These are phyloP conservation scores for Candida montana DNA, from an alignment of 805 yeast genomes.

Conservation along the genomic window DNA sequence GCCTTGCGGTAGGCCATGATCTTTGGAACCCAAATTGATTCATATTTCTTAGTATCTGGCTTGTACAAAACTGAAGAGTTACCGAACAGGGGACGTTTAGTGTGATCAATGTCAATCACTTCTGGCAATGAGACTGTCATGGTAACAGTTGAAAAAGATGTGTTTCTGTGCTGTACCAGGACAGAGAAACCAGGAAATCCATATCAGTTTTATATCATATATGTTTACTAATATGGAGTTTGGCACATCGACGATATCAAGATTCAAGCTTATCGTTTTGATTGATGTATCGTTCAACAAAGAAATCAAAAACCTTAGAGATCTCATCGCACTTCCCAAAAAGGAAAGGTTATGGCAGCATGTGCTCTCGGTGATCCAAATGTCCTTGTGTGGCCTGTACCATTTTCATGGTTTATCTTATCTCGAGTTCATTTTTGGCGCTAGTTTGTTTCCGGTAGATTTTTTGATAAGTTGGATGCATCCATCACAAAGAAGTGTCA, in stretches of 20 bases:
- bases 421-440: not conserved
- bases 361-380: too few species aligned
- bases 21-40: conserved; percentile 22
- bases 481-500: too few species aligned
- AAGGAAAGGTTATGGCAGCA: not conserved
- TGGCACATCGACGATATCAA: too few species aligned
- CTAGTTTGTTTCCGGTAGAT: not conserved
- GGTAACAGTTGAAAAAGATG: not conserved
- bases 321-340: not conserved
- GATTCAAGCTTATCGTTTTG: too few species aligned
- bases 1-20: conserved; percentile 21
- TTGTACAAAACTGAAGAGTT: conserved; percentile 6
- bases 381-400: too few species aligned
- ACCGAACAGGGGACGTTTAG: conserved; percentile 13
- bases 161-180: too few species aligned
- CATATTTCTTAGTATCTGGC: conserved; percentile 16
- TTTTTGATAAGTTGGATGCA: not conserved
- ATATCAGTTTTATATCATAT: too few species aligned
- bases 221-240: not conserved
- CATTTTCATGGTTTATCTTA: not conserved
- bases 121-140: conserved; percentile 6
- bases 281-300: not conserved
- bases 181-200: not conserved
- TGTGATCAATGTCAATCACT: conserved; percentile 13
- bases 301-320: not conserved